phyloP scores from a whole-genome alignment of 768 basidiomycete species.

The Termitomyces eurrhizus region DNA sequence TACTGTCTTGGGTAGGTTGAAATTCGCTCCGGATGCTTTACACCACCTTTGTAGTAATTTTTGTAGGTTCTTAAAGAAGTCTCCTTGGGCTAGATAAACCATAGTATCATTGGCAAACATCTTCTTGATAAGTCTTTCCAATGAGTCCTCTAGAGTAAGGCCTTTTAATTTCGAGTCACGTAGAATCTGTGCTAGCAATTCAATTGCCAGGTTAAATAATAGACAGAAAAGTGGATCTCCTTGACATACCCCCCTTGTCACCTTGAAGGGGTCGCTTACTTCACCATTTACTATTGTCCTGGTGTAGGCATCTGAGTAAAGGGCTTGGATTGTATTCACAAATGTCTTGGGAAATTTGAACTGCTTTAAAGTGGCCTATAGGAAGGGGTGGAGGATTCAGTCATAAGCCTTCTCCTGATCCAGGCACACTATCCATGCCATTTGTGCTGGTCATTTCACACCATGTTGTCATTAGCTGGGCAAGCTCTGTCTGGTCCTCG shows the following conservation, averaged over 20 bases:
- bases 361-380: too few relatives aligned
- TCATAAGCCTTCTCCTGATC: too few relatives aligned
- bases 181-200: constrained; percentile 29
- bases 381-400: too few relatives aligned
- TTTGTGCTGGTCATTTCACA: not conserved
- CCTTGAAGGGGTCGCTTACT: not conserved
- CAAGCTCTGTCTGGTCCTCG: too few relatives aligned
- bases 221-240: too few relatives aligned
- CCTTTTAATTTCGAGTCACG: constrained; percentile 19
- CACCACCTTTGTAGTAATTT: constrained; percentile 36
- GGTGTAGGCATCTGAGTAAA: constrained; percentile 12
- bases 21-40: constrained; percentile 32
- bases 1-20: constrained; percentile 38
- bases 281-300: constrained; percentile 7
- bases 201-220: too few relatives aligned
- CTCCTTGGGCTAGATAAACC: constrained; percentile 25
- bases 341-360: not conserved
- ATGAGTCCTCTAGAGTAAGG: constrained; percentile 29
- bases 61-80: constrained; percentile 22
- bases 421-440: not conserved
- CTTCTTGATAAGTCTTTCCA: constrained; percentile 30
- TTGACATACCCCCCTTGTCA: too few relatives aligned
- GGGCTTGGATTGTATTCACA: constrained; percentile 10
- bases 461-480: not conserved
- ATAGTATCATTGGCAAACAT: constrained; percentile 35